These are phyloP conservation scores for Neurospora sublineolata DNA, from an alignment of 495 filamentous ascomycete species.

Conservation along the genomic window DNA sequence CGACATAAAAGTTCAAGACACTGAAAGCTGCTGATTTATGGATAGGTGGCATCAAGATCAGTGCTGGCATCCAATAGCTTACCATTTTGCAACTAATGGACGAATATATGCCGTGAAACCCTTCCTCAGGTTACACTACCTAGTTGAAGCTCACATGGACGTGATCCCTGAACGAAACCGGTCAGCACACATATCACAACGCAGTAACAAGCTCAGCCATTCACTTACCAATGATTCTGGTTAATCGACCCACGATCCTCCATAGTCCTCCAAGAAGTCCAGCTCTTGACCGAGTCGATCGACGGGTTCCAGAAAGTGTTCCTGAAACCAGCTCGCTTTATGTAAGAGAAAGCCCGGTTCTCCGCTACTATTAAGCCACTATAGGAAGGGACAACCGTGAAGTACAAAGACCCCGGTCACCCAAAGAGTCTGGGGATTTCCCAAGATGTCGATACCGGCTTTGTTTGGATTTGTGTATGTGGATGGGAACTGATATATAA, in stretches of 20 bases:
- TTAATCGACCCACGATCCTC: slow-evolving; percentile 28
- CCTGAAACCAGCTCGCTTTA: not conserved
- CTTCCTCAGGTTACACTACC: not conserved
- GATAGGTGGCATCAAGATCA: not conserved
- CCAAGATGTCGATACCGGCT: not conserved
- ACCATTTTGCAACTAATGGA: not conserved
- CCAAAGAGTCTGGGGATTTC: not conserved
- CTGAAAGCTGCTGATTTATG: not conserved
- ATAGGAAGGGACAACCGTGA: not conserved
- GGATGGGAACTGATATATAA: not conserved
- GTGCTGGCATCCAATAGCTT: not conserved
- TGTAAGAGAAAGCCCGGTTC: not conserved
- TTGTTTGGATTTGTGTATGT: not conserved
- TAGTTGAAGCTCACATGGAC: slow-evolving; percentile 16
- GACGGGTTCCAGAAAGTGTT: slow-evolving; percentile 21
- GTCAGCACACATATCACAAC: not conserved
- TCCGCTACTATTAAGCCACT: not conserved
- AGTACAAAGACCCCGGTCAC: not conserved
- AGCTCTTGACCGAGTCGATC: slow-evolving; percentile 21
- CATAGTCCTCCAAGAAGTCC: slow-evolving; percentile 30
- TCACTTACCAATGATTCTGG: slow-evolving; percentile 28
- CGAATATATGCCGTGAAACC: not conserved
- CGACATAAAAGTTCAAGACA: not conserved
- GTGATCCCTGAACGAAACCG: slow-evolving; percentile 6
- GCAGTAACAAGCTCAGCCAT: not conserved